phyloP scores from a whole-genome alignment of 164 flowering plant species.

The Berberis vulgaris region DNA sequence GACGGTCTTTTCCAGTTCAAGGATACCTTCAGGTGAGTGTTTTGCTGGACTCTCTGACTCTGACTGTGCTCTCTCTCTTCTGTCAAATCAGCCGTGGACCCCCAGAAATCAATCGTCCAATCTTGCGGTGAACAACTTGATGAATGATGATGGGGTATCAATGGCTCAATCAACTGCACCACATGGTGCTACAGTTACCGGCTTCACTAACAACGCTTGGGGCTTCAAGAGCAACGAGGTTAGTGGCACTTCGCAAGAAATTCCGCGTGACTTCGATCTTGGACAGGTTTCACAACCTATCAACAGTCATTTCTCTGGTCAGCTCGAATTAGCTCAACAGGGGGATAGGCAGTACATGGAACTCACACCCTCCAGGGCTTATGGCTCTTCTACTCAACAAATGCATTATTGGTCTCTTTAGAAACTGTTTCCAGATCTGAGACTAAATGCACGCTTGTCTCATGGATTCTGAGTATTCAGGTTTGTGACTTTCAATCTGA shows the following conservation, averaged over 20 bases:
- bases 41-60: constrained; percentile 57
- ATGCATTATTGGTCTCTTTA: constrained; percentile 45
- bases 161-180: constrained; percentile 26
- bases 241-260: constrained; percentile 24
- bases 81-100: constrained; percentile 78
- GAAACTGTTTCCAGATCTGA: not conserved
- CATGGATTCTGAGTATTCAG: too few relatives aligned
- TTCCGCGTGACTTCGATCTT: constrained; percentile 12
- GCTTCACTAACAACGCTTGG: constrained; percentile 34
- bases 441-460: too few relatives aligned
- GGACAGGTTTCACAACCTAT: constrained; percentile 29
- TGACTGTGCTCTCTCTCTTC: constrained; percentile 99
- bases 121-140: constrained; percentile 20
- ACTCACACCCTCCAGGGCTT: constrained; percentile 33
- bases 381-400: constrained; percentile 30
- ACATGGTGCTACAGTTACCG: constrained; percentile 23
- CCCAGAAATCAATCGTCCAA: constrained; percentile 34
- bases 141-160: constrained; percentile 22
- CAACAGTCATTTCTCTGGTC: constrained; percentile 26
- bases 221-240: constrained; percentile 35
- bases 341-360: constrained; percentile 44
- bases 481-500: too few relatives aligned
- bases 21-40: constrained; percentile 45
- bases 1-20: constrained; percentile 29
- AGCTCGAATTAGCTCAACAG: constrained; percentile 37